Base-by-base conservation (phyloP, 1,139 yeast species). In the Blastobotrys petasosporus region DNA sequence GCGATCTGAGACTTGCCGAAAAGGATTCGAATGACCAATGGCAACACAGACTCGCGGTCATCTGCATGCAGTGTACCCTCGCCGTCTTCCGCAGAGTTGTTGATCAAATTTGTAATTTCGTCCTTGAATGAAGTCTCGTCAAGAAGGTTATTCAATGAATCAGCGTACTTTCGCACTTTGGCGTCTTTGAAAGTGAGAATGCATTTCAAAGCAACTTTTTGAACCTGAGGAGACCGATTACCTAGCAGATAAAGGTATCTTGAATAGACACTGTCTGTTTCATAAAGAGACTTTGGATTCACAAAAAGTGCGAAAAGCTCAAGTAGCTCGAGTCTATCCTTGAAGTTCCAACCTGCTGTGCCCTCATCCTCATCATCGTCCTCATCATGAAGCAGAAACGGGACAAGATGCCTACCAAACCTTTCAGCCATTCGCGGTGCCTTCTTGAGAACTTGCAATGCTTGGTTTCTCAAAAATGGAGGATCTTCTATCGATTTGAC, bases 71-170 rank as follows among this genome's bases (percentile, higher is more conserved):
- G 38, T 2, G 43, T 37, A 23, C 39, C 39, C 20, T 35, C 38
- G 7, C 73, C 73, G n/a, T 74, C 79, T 4, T 64, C 68, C 2
- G 56, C 56, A 40, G 70, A 68, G 33, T 70, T 69, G 4, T 76
- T 68, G 32, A 86, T 68, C 40, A 92, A 73, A 32, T 75, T 77
- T 30, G 85, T 70, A 32, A 90, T 68, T 63, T 90, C 97, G 63
- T 94, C 98, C 50, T 87, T 79, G 67, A 87, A 90, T 20, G 82
- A 70, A 1, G 86, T 77, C 53, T 88, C 95, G 61, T 90, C 96
- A 29, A 92, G 68, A 48, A 94, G 67, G 54, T 85, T 88, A 45
- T 69, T 74, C 57, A 94, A 69, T 54, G 82, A 82, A 52, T 85
- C 95, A 50, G 74, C 72, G 61, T 88, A 90, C 61, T 82, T 85